phyloP scores from a whole-genome alignment of 1,284 basidiomycete species.

The Tetrapyrgos nigripes region DNA sequence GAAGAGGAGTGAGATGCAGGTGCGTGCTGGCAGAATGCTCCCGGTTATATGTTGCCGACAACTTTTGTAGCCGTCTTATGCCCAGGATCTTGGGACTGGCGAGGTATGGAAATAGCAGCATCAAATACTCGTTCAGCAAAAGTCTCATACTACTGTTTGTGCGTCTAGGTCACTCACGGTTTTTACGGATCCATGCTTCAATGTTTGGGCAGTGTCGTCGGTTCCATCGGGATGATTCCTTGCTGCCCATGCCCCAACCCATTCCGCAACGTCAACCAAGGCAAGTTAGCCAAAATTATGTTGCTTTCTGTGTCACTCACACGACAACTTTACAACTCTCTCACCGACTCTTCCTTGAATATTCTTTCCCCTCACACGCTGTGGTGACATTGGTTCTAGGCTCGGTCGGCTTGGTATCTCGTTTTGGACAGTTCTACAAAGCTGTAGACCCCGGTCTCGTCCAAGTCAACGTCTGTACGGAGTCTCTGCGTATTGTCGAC shows the following conservation, averaged over 20 bases:
- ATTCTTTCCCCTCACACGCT: conserved; percentile 7
- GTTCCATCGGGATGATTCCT: conserved; percentile 81
- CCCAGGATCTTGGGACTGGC: conserved; percentile 82
- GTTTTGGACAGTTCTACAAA: conserved; percentile 95
- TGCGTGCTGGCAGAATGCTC: conserved; percentile 37
- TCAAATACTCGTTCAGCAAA: not conserved
- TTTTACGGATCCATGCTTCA: conserved; percentile 87
- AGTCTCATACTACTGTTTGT: conserved; percentile 13
- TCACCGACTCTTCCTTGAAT: conserved; percentile 1
- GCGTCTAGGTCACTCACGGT: conserved; percentile 74
- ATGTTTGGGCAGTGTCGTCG: conserved; percentile 61
- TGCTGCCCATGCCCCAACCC: conserved; percentile 86
- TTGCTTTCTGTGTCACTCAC: conserved; percentile 4
- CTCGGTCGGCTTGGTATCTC: conserved; percentile 88
- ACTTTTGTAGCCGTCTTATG: conserved; percentile 75
- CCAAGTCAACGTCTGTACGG: conserved; percentile 93
- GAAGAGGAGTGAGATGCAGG: conserved; percentile 87
- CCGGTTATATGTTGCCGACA: conserved; percentile 6
- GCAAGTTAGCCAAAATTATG: no score
- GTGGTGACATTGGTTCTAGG: conserved; percentile 49
- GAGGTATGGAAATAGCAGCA: conserved; percentile 45
- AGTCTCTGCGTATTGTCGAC: conserved; percentile 83
- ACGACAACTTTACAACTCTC: conserved; percentile 1
- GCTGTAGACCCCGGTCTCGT: conserved; percentile 93
- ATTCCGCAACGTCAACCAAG: conserved; percentile 83